Evolutionary conservation across 2,329 filamentous ascomycete genomes (phyloP), one percentile per base, ranked within the genome.

Genomic region (Alternaria tenuissima): DNA sequence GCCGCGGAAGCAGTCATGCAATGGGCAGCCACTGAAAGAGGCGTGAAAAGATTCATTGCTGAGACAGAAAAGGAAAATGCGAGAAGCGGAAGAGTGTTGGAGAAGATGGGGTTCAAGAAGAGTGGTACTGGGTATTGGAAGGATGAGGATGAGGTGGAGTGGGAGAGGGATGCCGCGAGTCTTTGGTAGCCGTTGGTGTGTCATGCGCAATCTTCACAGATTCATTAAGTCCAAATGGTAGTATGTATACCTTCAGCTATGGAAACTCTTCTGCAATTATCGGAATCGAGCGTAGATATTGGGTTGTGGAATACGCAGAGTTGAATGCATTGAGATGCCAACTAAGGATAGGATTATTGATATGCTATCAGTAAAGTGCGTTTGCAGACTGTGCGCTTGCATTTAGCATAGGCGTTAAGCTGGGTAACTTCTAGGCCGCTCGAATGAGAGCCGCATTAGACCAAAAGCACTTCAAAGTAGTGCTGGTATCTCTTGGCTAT

Each of bases 61-160:
- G 64, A 66, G 57, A 71, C 69, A 32, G 72, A 74, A 48, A 61
- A 41, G 5, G 63, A 57, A 12, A 73, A 73, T 54, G 16, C 28
- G 6, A 63, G 61, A 24, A 75, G 71, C 42, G 65, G 62, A 18
- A 66, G 63, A 34, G 72, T 75, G 4, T 26, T 75, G 53, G 52
- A 59, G 51, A 75, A 73, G 46, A 69, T 69, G 62, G 70, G 71
- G 7, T 75, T 74, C 44, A 56, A 36, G 24, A 51, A 64, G 44
- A 64, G 51, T 20, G 48, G 59, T 5, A 63, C 59, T 6, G 9
- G 39, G 1, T 69, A 67, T 57, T 69, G 66, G 66, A 64, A 67
- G 18, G 59, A 66, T 34, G 53, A 48, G 8, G 59, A 60, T 51
- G 63, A 68, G 28, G 39, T 49, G 20, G 65, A 68, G 34, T 68